Conservation (phyloP, 83 land plant genomes). For the Isoetes engelmannii region DNA sequence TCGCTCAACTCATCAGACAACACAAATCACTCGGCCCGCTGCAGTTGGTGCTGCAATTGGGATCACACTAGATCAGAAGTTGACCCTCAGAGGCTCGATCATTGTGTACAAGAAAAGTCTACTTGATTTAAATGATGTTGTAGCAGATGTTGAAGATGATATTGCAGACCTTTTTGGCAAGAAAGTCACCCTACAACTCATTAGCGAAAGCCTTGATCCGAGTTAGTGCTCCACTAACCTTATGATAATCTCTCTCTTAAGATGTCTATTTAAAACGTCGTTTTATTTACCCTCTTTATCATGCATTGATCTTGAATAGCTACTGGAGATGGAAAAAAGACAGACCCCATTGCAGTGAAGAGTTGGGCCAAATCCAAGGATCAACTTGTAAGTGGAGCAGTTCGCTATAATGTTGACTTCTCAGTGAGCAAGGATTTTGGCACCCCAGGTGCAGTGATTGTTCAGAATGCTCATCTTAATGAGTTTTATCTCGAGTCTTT, state of each 20-base stretch:
- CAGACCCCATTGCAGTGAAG: neutral
- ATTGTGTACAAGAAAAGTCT: too few relatives aligned
- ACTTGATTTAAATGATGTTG: too few relatives aligned
- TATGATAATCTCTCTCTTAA: neutral
- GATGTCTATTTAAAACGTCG: neutral
- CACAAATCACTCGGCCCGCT: too few relatives aligned
- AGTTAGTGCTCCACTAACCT: too few relatives aligned
- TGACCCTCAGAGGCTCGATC: too few relatives aligned
- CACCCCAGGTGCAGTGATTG: neutral
- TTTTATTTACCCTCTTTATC: neutral
- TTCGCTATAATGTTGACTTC: neutral
- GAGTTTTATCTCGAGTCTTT: neutral
- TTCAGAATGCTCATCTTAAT: neutral
- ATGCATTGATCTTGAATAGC: neutral
- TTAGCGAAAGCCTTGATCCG: slow-evolving; percentile 10
- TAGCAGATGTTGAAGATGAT: too few relatives aligned
- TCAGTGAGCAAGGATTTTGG: neutral
- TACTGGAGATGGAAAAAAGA: neutral
- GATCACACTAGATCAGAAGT: too few relatives aligned
- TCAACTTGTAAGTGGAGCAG: neutral
- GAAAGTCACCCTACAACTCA: slow-evolving; percentile 13
- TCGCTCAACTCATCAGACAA: too few relatives aligned
- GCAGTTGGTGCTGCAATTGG: too few relatives aligned
- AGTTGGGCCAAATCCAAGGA: neutral
- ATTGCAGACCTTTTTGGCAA: neutral